Base-by-base conservation (phyloP, 1,284 basidiomycete species). In the Irpex lacteus region DNA sequence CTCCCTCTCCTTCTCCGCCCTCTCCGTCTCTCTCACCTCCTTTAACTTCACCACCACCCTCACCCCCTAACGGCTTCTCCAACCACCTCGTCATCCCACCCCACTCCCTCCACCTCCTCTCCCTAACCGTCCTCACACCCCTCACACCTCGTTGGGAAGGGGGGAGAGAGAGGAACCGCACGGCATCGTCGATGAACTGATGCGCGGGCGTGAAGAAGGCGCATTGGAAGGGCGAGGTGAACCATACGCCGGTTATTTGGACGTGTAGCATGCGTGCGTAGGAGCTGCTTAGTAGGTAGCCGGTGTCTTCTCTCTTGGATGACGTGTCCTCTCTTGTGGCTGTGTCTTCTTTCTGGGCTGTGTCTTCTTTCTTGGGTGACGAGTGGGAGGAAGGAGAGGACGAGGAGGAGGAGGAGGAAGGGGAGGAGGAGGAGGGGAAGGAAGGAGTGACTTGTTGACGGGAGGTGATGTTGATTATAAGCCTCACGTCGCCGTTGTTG, bases 151-250 rank as follows among this genome's bases (percentile, higher is more conserved):
- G 49, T 21, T 50, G 4, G 3, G 52, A 19, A 4, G 11, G 3
- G 4, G 58, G 5, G 1, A 40, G 15, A 0, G 62, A 3, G 7
- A 32, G 32, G 32, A 55, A 60, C 38, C 50, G 18, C 9, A 21
- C 26, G 4, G 44, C 8, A 13, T 53, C 62, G 52, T 38, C 49
- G n/a, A 63, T 53, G 18, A 63, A 63, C 6, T 40, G 52, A 15
- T 34, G 15, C 1, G 59, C 34, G 32, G 62, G 62, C 2, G 52
- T 55, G 62, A 63, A 63, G 59, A 63, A 63, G 9, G 34, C 52
- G 32, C 54, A 56, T 56, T 37, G 32, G 54, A 56, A 56, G 19
- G n/a, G 62, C 36, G 50, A 40, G 44, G 11, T 49, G 59, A 19
- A 54, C 15, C 59, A 47, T 34, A 18, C 52, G 18, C 37, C 19